These are phyloP conservation scores for Pulveroboletus sp. DNA, from an alignment of 768 basidiomycete species.

Conservation along the genomic window DNA sequence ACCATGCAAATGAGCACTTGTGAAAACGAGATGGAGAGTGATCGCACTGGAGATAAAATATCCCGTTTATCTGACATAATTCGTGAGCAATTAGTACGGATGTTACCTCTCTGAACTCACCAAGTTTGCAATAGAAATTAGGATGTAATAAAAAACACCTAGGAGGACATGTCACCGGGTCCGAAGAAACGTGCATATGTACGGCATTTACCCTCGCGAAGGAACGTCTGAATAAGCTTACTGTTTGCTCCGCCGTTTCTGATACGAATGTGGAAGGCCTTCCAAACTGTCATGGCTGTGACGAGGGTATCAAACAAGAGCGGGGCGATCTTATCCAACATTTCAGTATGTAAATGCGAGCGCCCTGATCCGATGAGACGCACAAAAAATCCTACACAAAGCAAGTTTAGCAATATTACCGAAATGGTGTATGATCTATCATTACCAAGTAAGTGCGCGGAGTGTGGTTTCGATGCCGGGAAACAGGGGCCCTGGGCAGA, in stretches of 20 bases:
- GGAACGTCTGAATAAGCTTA: conserved; percentile 78
- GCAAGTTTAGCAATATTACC: conserved; percentile 6
- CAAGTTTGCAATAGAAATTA: conserved; percentile 86
- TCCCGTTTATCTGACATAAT: conserved; percentile 60
- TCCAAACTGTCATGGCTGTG: conserved; percentile 77
- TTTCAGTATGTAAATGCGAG: conserved; percentile 4
- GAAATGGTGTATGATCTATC: conserved; percentile 13
- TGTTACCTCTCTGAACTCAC: conserved; percentile 26
- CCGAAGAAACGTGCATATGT: conserved; percentile 1
- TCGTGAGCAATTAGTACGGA: not conserved
- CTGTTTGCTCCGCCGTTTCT: conserved; percentile 75
- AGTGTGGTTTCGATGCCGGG: conserved; percentile 79
- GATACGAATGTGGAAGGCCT: conserved; percentile 74
- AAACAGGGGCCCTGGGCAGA: conserved; percentile 68
- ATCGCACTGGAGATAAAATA: conserved; percentile 83
- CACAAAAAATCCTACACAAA: conserved; percentile 53
- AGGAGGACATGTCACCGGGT: not conserved
- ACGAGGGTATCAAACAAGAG: conserved; percentile 79
- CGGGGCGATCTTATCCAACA: conserved; percentile 63
- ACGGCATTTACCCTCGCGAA: conserved; percentile 62
- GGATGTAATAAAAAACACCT: conserved; percentile 80
- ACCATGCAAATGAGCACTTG: conserved; percentile 11
- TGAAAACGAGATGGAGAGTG: not conserved
- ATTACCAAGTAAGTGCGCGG: conserved; percentile 75
- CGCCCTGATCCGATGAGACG: conserved; percentile 26